A percentile compares a stretch with the other conserved stretches of the same genome.
phyloP scores from a whole-genome alignment of 1,284 basidiomycete species.

The Irpex sp. region DNA sequence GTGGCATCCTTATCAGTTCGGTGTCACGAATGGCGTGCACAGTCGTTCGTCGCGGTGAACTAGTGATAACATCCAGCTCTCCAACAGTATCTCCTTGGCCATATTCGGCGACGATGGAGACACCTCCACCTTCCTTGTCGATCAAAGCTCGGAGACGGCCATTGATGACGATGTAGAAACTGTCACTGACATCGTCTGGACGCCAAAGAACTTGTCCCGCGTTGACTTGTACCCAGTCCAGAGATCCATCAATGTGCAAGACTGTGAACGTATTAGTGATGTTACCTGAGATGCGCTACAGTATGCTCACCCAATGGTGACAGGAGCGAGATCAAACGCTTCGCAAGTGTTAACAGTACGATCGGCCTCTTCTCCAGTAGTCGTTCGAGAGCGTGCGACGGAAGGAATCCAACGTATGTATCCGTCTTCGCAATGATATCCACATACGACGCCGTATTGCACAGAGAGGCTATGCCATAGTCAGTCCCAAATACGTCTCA shows the following conservation, averaged over 20 bases:
- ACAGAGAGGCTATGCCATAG: slow-evolving; percentile 68
- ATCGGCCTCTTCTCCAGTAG: slow-evolving; percentile 93
- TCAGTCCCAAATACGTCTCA: slow-evolving; percentile 1
- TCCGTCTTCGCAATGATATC: slow-evolving; percentile 97
- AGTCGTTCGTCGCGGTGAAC: slow-evolving; percentile 83
- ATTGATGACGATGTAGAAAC: slow-evolving; percentile 98
- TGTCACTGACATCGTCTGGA: slow-evolving; percentile 86
- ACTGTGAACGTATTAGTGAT: slow-evolving; percentile 44
- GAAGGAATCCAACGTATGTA: slow-evolving; percentile 93
- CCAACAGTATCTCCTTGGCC: slow-evolving; percentile 88
- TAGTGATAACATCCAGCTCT: slow-evolving; percentile 97
- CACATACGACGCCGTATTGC: slow-evolving; percentile 91
- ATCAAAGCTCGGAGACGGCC: slow-evolving; percentile 87
- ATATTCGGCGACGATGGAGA: slow-evolving; percentile 89
- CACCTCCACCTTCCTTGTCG: slow-evolving; percentile 66
- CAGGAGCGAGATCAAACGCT: slow-evolving; percentile 89
- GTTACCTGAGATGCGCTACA: not conserved
- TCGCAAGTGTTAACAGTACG: slow-evolving; percentile 93
- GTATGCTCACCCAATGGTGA: slow-evolving; percentile 75
- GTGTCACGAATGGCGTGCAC: slow-evolving; percentile 98
- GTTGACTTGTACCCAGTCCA: slow-evolving; percentile 98
- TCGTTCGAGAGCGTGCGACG: slow-evolving; percentile 84
- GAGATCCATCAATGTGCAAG: slow-evolving; percentile 92
- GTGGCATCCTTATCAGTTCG: slow-evolving; percentile 96
- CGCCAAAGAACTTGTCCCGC: slow-evolving; percentile 93